Evolutionary conservation across 2,329 filamentous ascomycete species (phyloP), one percentile per base, ranked within the genome.

Genomic region (Teratosphaeria pseudoeucalypti): DNA sequence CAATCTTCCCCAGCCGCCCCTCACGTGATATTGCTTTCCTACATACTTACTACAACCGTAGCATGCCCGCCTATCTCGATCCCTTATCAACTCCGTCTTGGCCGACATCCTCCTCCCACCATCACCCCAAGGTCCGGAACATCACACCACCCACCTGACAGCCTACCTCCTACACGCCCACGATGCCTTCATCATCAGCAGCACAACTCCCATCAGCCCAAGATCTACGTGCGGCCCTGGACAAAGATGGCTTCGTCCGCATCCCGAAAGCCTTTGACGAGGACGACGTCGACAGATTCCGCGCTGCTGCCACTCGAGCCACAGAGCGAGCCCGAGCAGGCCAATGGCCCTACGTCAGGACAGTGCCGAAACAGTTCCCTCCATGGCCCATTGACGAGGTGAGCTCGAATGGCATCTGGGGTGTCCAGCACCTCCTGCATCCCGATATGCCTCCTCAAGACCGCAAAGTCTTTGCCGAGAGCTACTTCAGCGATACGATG

Each of bases 321-420:
- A 84, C 85, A 23, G 70, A 75, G 2, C 76, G 83, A 52, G 87
- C 88, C 52, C 84, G 88, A 63, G 66, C 77, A n/a, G 90, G 90
- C 43, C 70, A 79, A 63, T 96, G 90, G 90, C 89, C 89, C 2
- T 82, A 88, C 74, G 85, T 95, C 68, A 87, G 90, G 64, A 92
- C 89, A 0, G 82, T 94, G 2, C 89, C 89, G 58, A 95, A 95
- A 74, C 90, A 95, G 74, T 96, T 95, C 76, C 91, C 90, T 0
- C 91, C 91, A 0, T 95, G 90, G 90, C 78, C 78, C 27, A 52
- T 58, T n/a, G 77, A 79, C 56, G 65, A 70, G 16, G 63, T 63
- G 19, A 76, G 79, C 1, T 76, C 78, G 0, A 74, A 77, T 57
- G 89, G 89, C 23, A 95, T 95, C 73, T 95, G 90, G 91, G 90